These are phyloP conservation scores for Henningerozyma blattae DNA, from an alignment of 805 yeast species.

Conservation along the genomic window DNA sequence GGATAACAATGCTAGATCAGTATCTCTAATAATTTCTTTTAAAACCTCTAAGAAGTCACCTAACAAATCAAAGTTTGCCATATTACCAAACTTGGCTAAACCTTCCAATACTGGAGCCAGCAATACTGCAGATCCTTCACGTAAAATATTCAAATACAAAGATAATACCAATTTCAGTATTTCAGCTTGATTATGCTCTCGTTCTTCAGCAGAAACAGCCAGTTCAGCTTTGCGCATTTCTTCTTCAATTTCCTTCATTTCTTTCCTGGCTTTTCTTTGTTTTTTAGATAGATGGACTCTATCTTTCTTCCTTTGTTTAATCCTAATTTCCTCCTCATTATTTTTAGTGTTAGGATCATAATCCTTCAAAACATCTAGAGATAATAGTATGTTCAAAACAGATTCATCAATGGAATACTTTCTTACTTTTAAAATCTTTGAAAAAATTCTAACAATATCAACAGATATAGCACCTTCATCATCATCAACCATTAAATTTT, in stretches of 20 bases:
- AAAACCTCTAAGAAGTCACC: conserved; percentile 89
- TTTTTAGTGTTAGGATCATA: conserved; percentile 54
- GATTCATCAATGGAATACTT: conserved; percentile 75
- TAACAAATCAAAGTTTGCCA: conserved; percentile 83
- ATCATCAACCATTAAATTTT: conserved; percentile 64
- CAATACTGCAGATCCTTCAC: conserved; percentile 46
- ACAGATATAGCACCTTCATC: conserved; percentile 70
- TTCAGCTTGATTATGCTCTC: conserved; percentile 77
- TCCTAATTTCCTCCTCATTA: conserved; percentile 31
- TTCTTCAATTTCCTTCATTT: conserved; percentile 74
- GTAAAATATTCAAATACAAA: conserved; percentile 67
- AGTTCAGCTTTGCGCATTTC: conserved; percentile 83
- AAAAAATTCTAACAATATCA: conserved; percentile 56
- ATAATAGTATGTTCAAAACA: conserved; percentile 59
- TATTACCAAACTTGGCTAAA: conserved; percentile 75
- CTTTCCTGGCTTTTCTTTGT: conserved; percentile 79
- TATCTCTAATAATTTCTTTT: conserved; percentile 60
- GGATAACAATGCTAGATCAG: conserved; percentile 34
- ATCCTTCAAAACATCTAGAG: conserved; percentile 53
- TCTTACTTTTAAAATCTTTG: conserved; percentile 61
- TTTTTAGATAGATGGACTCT: conserved; percentile 85
- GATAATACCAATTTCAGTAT: conserved; percentile 62
- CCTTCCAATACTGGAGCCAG: conserved; percentile 90
- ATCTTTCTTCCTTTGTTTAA: conserved; percentile 68
- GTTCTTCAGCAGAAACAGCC: conserved; percentile 75